Conservation (phyloP, 495 filamentous ascomycete genomes). For the Talaromyces wortmannii region DNA sequence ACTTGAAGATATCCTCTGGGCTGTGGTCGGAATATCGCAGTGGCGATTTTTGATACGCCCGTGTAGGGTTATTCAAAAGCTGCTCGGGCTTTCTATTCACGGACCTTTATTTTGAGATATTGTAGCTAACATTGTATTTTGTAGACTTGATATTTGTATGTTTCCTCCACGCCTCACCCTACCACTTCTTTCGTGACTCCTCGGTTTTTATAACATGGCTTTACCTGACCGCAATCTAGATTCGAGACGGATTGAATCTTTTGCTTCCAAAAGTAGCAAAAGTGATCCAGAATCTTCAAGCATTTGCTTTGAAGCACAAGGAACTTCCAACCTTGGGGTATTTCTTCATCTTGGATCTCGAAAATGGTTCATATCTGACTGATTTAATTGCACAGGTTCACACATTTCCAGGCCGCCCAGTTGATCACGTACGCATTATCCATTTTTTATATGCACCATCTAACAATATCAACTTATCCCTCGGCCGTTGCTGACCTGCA, state of each 20-base stretch:
- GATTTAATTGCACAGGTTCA: slow-evolving; percentile 57
- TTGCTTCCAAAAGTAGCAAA: slow-evolving; percentile 80
- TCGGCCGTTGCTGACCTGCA: not conserved
- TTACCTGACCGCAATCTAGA: not conserved
- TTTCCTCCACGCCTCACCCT: too few relatives aligned
- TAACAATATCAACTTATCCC: too few relatives aligned
- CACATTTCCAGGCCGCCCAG: slow-evolving; percentile 78
- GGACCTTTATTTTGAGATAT: too few relatives aligned
- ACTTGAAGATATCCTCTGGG: too few relatives aligned
- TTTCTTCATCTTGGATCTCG: not conserved
- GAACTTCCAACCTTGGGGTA: slow-evolving; percentile 18
- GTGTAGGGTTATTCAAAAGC: too few relatives aligned
- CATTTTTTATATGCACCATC: not conserved
- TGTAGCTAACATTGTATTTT: too few relatives aligned
- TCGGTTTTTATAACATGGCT: too few relatives aligned
- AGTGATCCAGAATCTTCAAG: slow-evolving; percentile 71
- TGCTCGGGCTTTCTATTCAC: too few relatives aligned
- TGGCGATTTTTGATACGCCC: too few relatives aligned
- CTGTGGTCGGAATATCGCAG: too few relatives aligned
- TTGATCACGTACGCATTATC: slow-evolving; percentile 50
- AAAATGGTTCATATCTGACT: slow-evolving; percentile 6
- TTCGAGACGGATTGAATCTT: slow-evolving; percentile 67
- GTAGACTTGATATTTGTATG: too few relatives aligned
- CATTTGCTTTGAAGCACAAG: slow-evolving; percentile 75
- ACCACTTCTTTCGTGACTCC: too few relatives aligned